Evolutionary conservation across 164 flowering plant genomes (phyloP), one percentile per base, ranked within the genome.

Genomic region (Annona squamosa): DNA sequence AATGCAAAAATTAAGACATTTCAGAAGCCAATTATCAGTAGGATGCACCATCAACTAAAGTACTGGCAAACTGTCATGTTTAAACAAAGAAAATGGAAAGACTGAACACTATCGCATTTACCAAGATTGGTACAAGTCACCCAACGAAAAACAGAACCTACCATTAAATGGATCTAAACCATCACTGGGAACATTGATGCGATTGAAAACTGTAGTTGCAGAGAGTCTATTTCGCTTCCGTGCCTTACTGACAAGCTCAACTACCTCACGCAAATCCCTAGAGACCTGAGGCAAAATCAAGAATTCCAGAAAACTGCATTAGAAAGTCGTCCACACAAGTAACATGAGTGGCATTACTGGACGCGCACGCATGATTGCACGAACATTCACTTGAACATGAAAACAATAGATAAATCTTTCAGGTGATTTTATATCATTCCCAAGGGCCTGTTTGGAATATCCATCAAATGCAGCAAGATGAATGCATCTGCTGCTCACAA

Each of bases 101-200:
- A 1, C 37, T 26, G 37, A 26, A 26, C 37, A 26, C 37, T 26
- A 1, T 26, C 37, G 37, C 37, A 26, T 26, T 26, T 26, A 26
- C 37, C 37, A 26, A 26, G 37, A 26, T 26, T 26, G 37, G 37
- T 1, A 26, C 37, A 26, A 26, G 37, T 26, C 37, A 26, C 37
- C 37, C 37, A 26, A 26, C 37, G 37, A 26, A 26, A 26, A 26
- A 26, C 3, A 42, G 37, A 70, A 57, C 19, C 18, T 64, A 95
- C 98, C 98, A 62, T 89, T 91, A 84, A 93, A 93, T 43, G 99
- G 96, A 80, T 95, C 98, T 67, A 86, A 80, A 76, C 88, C 78
- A 66, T 87, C 89, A 48, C 63, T 81, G 64, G 92, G 71, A 67
- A 83, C 77, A 68, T 66, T 80, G 71, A 95, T 86, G 71, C 97